phyloP scores from a whole-genome alignment of 805 yeast genomes.

The Metschnikowia vanudenii region DNA sequence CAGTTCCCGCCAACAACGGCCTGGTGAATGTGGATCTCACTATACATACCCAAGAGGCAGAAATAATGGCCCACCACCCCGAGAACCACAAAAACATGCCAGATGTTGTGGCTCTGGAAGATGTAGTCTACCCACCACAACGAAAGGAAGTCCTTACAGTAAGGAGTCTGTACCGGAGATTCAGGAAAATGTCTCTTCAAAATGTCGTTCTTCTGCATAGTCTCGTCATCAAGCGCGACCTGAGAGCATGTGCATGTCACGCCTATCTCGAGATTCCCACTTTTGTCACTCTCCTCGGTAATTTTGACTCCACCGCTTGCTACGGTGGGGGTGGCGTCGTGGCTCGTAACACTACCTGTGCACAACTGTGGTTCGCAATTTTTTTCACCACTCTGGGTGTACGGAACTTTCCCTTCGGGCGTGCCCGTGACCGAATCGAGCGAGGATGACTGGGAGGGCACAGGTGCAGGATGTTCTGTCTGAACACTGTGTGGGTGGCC shows the following conservation, averaged over 20 bases:
- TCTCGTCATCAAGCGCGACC: slow-evolving; percentile 7
- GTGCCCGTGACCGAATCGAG: not conserved
- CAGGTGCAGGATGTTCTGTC: not conserved
- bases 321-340: slow-evolving; percentile 1
- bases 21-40: slow-evolving; percentile 24
- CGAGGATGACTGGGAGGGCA: too few relatives aligned
- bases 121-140: slow-evolving; percentile 84
- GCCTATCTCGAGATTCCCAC: not conserved
- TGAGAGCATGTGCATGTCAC: slow-evolving; percentile 8
- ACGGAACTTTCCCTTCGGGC: not conserved
- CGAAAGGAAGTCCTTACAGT: slow-evolving; percentile 44
- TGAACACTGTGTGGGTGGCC: slow-evolving; percentile 1
- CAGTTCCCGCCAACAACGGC: not conserved
- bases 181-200: slow-evolving; percentile 39
- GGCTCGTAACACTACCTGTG: slow-evolving; percentile 1
- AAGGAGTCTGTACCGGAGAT: slow-evolving; percentile 33
- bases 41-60: slow-evolving; percentile 72
- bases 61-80: slow-evolving; percentile 90
- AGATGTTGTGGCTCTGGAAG: slow-evolving; percentile 79
- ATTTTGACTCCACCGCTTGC: slow-evolving; percentile 4
- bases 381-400: not conserved
- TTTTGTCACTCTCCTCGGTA: not conserved
- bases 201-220: slow-evolving; percentile 26
- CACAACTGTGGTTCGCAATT: not conserved
- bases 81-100: slow-evolving; percentile 89